Evolutionary conservation across 2,329 filamentous ascomycete species (phyloP).

Genomic region (Colletotrichum godetiae): DNA sequence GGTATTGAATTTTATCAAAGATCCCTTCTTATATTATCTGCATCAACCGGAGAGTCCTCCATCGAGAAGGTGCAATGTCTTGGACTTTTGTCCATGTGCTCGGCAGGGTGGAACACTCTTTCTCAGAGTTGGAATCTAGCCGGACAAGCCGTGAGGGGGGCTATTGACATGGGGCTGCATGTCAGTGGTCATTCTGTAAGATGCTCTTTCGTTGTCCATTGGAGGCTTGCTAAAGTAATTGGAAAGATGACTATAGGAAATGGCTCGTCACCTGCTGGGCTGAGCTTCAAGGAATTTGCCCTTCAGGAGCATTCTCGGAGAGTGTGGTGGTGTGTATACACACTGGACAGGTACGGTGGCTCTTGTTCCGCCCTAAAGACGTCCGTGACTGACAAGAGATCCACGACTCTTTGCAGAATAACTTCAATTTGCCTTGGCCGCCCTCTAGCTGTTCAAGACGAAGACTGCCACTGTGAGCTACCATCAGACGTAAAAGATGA

Average conservation of each 20-base stretch:
- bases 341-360: constrained; percentile 40
- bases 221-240: not conserved
- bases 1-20: constrained; percentile 41
- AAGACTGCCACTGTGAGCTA: constrained; percentile 43
- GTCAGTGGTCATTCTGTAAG: constrained; percentile 37
- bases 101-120: constrained; percentile 44
- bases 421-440: constrained; percentile 44
- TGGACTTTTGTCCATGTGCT: constrained; percentile 43
- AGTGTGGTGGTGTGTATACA: constrained; percentile 45
- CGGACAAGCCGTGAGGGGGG: constrained; percentile 43
- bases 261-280: not conserved
- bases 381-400: not conserved
- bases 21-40: constrained; percentile 40
- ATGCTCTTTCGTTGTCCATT: too few species aligned
- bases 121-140: constrained; percentile 43
- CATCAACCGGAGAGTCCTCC: constrained; percentile 41
- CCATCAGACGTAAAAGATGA: constrained; percentile 42
- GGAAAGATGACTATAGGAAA: not conserved
- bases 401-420: constrained; percentile 28
- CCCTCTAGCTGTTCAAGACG: constrained; percentile 44
- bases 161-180: constrained; percentile 44
- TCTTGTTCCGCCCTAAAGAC: not conserved
- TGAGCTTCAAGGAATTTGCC: constrained; percentile 17
- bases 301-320: constrained; percentile 39
- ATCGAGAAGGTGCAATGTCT: constrained; percentile 44